Evolutionary conservation across 345 rosid genomes (phyloP), one percentile per base, ranked within the genome.

Genomic region (Citrus medica): DNA sequence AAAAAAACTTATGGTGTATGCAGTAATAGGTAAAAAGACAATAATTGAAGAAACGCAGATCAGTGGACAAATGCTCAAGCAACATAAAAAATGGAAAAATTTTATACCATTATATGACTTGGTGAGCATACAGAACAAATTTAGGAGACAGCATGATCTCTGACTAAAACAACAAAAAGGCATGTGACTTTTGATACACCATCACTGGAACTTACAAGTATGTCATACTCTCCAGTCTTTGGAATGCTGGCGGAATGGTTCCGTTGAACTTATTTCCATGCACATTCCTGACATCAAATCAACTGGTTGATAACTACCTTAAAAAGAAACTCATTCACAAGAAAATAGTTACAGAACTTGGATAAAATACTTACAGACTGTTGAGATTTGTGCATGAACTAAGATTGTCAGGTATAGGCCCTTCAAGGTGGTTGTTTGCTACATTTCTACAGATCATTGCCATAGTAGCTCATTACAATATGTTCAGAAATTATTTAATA

Each of bases 361-460:
- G 33, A 40, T 53, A 6, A 35, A 53, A 74, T 71, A 51, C 95
- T 76, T 88, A 96, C 98, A 96, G 92, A 86, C 95, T 92, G 82
- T 90, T 96, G 79, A 96, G 92, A 84, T 91, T 94, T 33, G 94
- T 89, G 73, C 98, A 96, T 2, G 97, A 92, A 84, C 97, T 94
- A 51, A 96, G 88, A 79, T 91, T 87, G 75, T 85, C 95, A 62
- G 99, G 98, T 79, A 94, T 90, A 71, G 93, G 92, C 51, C 99
- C 97, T 83, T 91, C 93, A 4, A 94, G 89, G 62, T 84, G 73
- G 79, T 96, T 96, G 83, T 89, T 91, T 6, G 98, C 99, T 28
- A 92, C 89, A 86, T 94, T 96, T 80, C 99, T 96, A 83, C 60
- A 68, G 71, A 77, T 74, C 22, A 76, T 42, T 66, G 32, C 64